phyloP scores from a whole-genome alignment of 2,329 filamentous ascomycete species.

The Paraphoma sp. region DNA sequence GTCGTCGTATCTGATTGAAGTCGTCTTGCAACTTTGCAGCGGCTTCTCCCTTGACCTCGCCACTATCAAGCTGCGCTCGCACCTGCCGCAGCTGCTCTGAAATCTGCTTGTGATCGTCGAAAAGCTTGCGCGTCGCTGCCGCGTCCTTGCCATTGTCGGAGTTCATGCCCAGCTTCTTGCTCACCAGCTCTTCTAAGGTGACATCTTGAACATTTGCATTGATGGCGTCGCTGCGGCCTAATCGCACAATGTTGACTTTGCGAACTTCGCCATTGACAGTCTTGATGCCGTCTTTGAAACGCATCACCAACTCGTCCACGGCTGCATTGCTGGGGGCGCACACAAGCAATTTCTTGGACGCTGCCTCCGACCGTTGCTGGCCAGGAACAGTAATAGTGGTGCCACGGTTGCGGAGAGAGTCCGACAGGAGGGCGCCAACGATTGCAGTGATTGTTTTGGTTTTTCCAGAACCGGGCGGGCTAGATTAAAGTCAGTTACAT shows the following conservation, averaged over 20 bases:
- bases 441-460: constrained; percentile 98
- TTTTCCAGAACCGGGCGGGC: constrained; percentile 94
- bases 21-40: constrained; percentile 74
- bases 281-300: constrained; percentile 86
- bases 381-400: constrained; percentile 53
- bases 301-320: constrained; percentile 92
- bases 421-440: constrained; percentile 83
- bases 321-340: constrained; percentile 99
- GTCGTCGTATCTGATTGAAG: constrained; percentile 78
- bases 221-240: constrained; percentile 91
- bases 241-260: constrained; percentile 84
- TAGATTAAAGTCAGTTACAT: constrained; percentile 42
- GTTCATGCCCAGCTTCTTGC: constrained; percentile 66
- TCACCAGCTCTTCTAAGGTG: constrained; percentile 90
- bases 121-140: constrained; percentile 69
- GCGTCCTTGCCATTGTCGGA: constrained; percentile 49
- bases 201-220: constrained; percentile 89
- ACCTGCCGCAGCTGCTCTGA: constrained; percentile 72
- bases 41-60: constrained; percentile 66
- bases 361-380: constrained; percentile 35
- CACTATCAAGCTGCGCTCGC: constrained; percentile 70
- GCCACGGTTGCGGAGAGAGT: constrained; percentile 58
- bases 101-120: constrained; percentile 67
- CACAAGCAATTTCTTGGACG: constrained; percentile 85
- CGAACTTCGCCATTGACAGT: constrained; percentile 74